phyloP scores from a whole-genome alignment of 2,329 filamentous ascomycete species.

The Chaetomiaceae sp. region DNA sequence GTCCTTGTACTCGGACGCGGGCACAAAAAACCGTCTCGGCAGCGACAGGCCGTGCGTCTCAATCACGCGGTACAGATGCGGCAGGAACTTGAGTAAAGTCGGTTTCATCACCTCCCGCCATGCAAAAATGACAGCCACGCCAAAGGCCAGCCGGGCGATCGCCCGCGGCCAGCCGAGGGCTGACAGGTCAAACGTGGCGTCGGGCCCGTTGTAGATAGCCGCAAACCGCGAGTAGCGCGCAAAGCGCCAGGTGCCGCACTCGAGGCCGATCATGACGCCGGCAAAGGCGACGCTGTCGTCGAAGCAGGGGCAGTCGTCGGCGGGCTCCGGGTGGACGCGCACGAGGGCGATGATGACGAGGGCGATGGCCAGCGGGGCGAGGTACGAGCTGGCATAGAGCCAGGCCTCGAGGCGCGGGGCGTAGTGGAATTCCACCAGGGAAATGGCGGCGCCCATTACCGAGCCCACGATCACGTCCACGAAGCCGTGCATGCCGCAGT shows the following conservation, averaged over 20 bases:
- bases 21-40: constrained; percentile 85
- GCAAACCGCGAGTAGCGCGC: constrained; percentile 46
- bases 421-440: constrained; percentile 56
- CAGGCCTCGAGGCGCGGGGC: constrained; percentile 63
- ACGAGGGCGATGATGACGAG: constrained; percentile 70
- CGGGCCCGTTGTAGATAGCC: constrained; percentile 42
- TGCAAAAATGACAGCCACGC: constrained; percentile 77
- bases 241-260: constrained; percentile 81
- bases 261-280: constrained; percentile 80
- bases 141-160: constrained; percentile 65
- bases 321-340: constrained; percentile 89
- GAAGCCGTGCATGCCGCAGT: constrained; percentile 99
- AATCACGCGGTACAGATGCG: constrained; percentile 81
- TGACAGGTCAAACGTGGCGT: constrained; percentile 59
- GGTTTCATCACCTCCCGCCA: constrained; percentile 93
- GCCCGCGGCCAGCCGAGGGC: constrained; percentile 63
- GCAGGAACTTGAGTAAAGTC: constrained; percentile 68
- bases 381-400: constrained; percentile 61
- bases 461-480: constrained; percentile 83
- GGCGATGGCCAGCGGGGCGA: constrained; percentile 60
- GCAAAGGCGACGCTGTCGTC: constrained; percentile 94
- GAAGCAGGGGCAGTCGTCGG: constrained; percentile 94
- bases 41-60: constrained; percentile 75
- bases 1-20: constrained; percentile 83
- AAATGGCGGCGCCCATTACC: constrained; percentile 64